phyloP scores from a whole-genome alignment of 305 asterid genomes.

The Nicotiana rustica region DNA sequence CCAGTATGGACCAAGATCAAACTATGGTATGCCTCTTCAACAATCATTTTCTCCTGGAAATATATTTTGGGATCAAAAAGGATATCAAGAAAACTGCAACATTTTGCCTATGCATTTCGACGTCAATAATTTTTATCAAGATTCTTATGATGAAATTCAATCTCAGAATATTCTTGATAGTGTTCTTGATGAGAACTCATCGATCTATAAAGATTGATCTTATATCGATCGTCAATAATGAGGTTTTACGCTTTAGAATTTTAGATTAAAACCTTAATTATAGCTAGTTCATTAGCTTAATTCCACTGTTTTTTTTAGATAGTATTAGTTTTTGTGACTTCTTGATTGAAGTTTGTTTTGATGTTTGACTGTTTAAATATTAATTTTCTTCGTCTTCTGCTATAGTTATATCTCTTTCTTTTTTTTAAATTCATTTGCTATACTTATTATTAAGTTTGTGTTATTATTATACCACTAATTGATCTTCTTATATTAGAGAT shows the following conservation, averaged over 20 bases:
- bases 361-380: not conserved
- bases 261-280: not conserved
- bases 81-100: not conserved
- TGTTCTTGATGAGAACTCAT: not conserved
- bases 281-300: not conserved
- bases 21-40: not conserved
- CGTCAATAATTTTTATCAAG: not conserved
- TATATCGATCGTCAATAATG: not conserved
- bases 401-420: not conserved
- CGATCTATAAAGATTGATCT: not conserved
- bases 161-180: not conserved
- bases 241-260: not conserved
- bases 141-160: not conserved
- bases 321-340: not conserved
- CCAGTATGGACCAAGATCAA: not conserved
- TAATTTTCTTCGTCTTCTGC: not conserved
- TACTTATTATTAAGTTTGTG: not conserved
- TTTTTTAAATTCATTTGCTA: not conserved
- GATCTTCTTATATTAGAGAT: not conserved
- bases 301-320: not conserved
- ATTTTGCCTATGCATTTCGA: too few species aligned
- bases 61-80: not conserved
- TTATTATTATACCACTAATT: not conserved
- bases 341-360: not conserved
- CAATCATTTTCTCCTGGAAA: constrained; percentile 9